A percentile compares a stretch with the other conserved stretches of the same genome.
These are phyloP conservation scores for Plectosphaerella cucumerina DNA, from an alignment of 2,329 filamentous ascomycete species.

Conservation along the genomic window DNA sequence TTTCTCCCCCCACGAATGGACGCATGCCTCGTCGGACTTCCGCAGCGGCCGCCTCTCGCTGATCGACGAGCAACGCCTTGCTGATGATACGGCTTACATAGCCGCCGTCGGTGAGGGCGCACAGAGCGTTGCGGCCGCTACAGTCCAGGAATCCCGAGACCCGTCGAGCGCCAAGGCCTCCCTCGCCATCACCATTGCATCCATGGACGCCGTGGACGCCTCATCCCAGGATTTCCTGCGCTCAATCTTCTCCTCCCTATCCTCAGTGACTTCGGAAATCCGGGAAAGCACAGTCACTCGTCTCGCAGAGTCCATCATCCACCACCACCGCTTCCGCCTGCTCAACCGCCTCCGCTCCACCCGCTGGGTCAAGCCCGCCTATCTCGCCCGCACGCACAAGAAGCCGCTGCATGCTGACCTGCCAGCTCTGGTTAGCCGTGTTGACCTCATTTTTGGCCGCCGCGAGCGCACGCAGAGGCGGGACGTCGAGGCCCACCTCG, in stretches of 20 bases:
- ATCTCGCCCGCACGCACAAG: slow-evolving; percentile 12
- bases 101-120: slow-evolving; percentile 12
- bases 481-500: slow-evolving; percentile 5
- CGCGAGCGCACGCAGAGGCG: slow-evolving; percentile 4
- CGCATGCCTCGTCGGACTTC: not conserved
- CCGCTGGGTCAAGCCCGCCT: slow-evolving; percentile 11
- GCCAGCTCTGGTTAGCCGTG: slow-evolving; percentile 7
- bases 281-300: not conserved
- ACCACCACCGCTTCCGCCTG: slow-evolving; percentile 12
- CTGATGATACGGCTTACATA: slow-evolving; percentile 10
- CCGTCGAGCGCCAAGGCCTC: not conserved
- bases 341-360: slow-evolving; percentile 12
- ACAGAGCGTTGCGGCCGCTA: slow-evolving; percentile 12
- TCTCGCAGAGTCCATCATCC: not conserved
- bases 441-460: slow-evolving; percentile 9
- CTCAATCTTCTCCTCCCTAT: slow-evolving; percentile 4
- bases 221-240: slow-evolving; percentile 9
- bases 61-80: slow-evolving; percentile 8
- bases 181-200: slow-evolving; percentile 7
- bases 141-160: slow-evolving; percentile 6
- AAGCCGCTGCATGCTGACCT: slow-evolving; percentile 12
- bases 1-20: slow-evolving; percentile 1
- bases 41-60: slow-evolving; percentile 3
- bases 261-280: not conserved
- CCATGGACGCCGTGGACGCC: slow-evolving; percentile 10